A percentile compares a stretch with the other conserved stretches of the same genome.
phyloP scores from a whole-genome alignment of 2,329 filamentous ascomycete genomes.

The Aspergillus ibericus region DNA sequence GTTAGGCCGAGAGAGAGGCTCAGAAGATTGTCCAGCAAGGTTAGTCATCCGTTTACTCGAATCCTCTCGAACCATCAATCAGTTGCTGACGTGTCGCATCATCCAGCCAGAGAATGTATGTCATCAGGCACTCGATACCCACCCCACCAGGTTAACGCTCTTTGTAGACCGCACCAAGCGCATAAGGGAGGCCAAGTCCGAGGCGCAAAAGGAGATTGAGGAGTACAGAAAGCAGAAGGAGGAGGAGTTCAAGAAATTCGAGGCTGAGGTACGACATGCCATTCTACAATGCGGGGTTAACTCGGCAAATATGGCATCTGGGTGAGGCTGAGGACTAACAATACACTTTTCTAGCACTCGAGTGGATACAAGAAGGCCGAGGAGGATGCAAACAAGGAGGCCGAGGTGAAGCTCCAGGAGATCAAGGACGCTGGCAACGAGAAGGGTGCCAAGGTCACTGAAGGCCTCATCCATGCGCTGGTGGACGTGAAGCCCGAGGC shows the following conservation, averaged over 20 bases:
- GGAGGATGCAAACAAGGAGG: conserved; percentile 75
- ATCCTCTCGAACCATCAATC: background rate
- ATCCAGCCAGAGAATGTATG: conserved; percentile 80
- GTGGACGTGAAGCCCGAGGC: conserved; percentile 76
- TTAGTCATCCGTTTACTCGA: conserved; percentile 42
- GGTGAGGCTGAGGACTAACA: background rate
- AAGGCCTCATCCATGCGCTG: conserved; percentile 81
- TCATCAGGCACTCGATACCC: background rate
- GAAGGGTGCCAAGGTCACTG: conserved; percentile 74
- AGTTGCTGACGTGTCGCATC: conserved; percentile 28
- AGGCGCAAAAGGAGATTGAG: conserved; percentile 97
- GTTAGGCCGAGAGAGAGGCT: conserved; percentile 91
- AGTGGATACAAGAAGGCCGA: conserved; percentile 85
- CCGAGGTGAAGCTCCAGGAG: conserved; percentile 75
- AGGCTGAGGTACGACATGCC: conserved; percentile 64
- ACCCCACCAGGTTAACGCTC: conserved; percentile 7
- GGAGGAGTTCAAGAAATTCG: conserved; percentile 90
- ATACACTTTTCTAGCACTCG: conserved; percentile 61
- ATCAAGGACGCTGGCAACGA: conserved; percentile 80
- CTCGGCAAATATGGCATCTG: background rate
- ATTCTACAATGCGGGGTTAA: background rate
- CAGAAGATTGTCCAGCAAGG: conserved; percentile 99
- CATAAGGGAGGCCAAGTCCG: conserved; percentile 92
- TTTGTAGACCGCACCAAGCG: conserved; percentile 83
- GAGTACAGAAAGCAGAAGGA: conserved; percentile 89